A percentile compares a stretch with the other conserved stretches of the same genome.
These are phyloP conservation scores for Talaromyces atroroseus DNA, from an alignment of 2,329 filamentous ascomycete genomes.

Conservation along the genomic window DNA sequence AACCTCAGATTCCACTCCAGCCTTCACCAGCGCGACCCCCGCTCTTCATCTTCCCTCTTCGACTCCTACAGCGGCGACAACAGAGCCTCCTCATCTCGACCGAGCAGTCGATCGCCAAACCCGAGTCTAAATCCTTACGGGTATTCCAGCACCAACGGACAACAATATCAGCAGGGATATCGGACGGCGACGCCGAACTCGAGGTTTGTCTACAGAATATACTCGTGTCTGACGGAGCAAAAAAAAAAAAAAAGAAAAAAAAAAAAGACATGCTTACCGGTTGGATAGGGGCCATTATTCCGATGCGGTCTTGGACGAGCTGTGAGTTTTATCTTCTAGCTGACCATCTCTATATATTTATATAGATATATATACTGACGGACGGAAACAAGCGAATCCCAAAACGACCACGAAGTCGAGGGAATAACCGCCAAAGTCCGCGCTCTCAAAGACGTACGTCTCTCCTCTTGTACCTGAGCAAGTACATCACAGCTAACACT, in stretches of 20 bases:
- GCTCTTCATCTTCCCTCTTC: conserved; percentile 66
- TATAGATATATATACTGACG: too few relatives aligned
- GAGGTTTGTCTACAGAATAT: conserved; percentile 43
- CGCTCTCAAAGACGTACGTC: conserved; percentile 77
- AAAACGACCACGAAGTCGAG: conserved; percentile 85
- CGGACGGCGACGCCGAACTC: conserved; percentile 58
- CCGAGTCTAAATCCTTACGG: conserved; percentile 49
- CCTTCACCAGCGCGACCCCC: conserved; percentile 65
- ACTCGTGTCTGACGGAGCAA: too few relatives aligned
- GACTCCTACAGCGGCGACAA: conserved; percentile 61
- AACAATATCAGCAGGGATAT: conserved; percentile 9
- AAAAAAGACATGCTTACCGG: neutral
- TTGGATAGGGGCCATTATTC: conserved; percentile 74
- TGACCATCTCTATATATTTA: too few relatives aligned
- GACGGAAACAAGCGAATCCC: conserved; percentile 57
- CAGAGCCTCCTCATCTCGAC: conserved; percentile 33
- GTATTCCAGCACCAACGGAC: conserved; percentile 16
- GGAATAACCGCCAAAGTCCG: conserved; percentile 88
- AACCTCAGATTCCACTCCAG: conserved; percentile 59
- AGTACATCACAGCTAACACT: neutral
- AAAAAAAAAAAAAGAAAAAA: too few relatives aligned
- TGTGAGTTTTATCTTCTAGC: conserved; percentile 1
- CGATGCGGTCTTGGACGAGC: conserved; percentile 64
- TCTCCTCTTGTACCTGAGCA: neutral
- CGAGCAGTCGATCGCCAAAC: conserved; percentile 34